Conservation (phyloP, 2,329 filamentous ascomycete genomes). For the Orbilia ellipsospora region DNA sequence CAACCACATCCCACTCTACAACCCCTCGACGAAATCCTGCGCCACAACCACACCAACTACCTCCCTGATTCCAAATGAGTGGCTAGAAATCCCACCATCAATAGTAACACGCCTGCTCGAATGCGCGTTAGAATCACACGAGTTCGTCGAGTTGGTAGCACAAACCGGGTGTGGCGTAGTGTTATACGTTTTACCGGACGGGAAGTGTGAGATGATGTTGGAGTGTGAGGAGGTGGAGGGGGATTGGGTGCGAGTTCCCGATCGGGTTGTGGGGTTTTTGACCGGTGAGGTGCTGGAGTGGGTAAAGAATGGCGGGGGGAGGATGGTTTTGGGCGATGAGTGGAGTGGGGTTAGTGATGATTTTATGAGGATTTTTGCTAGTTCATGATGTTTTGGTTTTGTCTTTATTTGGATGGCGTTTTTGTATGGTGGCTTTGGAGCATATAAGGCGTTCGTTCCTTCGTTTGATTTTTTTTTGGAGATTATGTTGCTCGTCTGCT, state of each 20-base stretch:
- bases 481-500: too few species aligned
- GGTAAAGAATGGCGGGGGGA: background rate
- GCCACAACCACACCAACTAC: background rate
- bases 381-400: background rate
- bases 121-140: conserved; percentile 19
- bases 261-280: conserved; percentile 22
- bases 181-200: conserved; percentile 27
- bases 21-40: conserved; percentile 8
- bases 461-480: too few species aligned
- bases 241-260: conserved; percentile 29
- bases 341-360: conserved; percentile 8
- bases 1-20: conserved; percentile 11
- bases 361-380: conserved; percentile 5
- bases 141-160: conserved; percentile 6
- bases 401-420: too few species aligned
- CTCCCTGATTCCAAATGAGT: background rate
- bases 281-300: conserved; percentile 25
- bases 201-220: conserved; percentile 17
- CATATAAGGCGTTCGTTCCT: background rate
- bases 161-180: background rate
- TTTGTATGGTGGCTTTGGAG: too few species aligned
- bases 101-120: conserved; percentile 23
- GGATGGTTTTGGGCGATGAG: background rate
- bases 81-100: conserved; percentile 17
- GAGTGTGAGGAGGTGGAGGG: conserved; percentile 3